Base-by-base conservation (phyloP, 768 basidiomycete species). In the Termitomyces sp. region DNA sequence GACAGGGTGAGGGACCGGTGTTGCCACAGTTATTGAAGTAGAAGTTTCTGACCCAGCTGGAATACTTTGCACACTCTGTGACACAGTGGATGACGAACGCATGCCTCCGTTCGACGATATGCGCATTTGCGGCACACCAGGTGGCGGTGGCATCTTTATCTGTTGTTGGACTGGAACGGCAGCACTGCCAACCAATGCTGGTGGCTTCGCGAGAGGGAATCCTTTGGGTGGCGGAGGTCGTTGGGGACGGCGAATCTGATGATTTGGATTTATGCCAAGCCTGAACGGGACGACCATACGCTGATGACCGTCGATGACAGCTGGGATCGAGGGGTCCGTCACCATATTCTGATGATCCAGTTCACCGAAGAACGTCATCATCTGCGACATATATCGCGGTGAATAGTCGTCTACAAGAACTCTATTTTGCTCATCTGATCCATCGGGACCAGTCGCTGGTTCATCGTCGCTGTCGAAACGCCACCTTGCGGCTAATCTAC, bases 361-460 rank as follows among this genome's bases (percentile, higher is more conserved):
- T 28, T 88, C 87, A 1, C 71, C 71, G 44, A 88, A 74, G 1
- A 89, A 72, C 0, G 79, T 76, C 78, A 85, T 83, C 47, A 76
- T 69, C 43, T 82, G 76, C 43, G 76, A 74, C 57, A 88, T 64
- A 65, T 83, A 81, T 50, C 86, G 85, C 6, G 81, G 68, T 48
- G 83, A 79, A 61, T 79, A 88, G 58, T 92, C 90, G 61, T 92
- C 89, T 8, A 91, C 67, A n/a, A 92, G 70, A 0, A 80, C 68
- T 8, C 90, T 77, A 56, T 86, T 82, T 49, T 85, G 81, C 65
- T 90, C 90, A 16, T 91, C 88, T 5, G 78, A 58, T 11, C 87
- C 86, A 48, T 79, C 78, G 3, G 82, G 78, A 5, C 79, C 84
- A 57, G 78, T 70, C 0, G 79, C 68, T 14, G 85, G 83, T 6